Evolutionary conservation across 345 rosid species (phyloP).

Genomic region (Gossypium mustelinum): DNA sequence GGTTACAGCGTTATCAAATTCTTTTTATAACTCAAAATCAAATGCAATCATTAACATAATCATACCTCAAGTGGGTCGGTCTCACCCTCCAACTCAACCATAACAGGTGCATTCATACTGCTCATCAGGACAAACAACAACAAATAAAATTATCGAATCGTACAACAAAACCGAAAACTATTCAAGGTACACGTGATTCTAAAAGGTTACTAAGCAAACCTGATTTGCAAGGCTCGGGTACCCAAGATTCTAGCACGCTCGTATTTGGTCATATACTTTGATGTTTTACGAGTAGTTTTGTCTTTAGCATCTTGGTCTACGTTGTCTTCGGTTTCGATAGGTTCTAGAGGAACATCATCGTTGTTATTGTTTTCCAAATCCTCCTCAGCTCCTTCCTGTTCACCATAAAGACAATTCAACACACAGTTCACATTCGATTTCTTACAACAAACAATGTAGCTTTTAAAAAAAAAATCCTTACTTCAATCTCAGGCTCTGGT

Average conservation of each 20-base stretch:
- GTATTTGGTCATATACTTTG: slow-evolving; percentile 75
- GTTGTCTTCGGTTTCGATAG: slow-evolving; percentile 59
- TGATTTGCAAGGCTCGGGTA: slow-evolving; percentile 80
- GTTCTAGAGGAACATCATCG: slow-evolving; percentile 58
- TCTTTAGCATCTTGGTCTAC: slow-evolving; percentile 36
- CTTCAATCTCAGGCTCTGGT: slow-evolving; percentile 80
- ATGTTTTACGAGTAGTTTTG: slow-evolving; percentile 54
- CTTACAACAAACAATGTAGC: not conserved
- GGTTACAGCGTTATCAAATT: not conserved
- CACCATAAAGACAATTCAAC: slow-evolving; percentile 10
- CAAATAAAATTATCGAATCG: not conserved
- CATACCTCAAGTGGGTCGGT: slow-evolving; percentile 88
- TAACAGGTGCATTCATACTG: slow-evolving; percentile 97
- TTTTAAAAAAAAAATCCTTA: slow-evolving; percentile 19
- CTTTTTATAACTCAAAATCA: not conserved
- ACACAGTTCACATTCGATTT: not conserved
- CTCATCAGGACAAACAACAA: slow-evolving; percentile 22
- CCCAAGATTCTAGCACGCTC: slow-evolving; percentile 90
- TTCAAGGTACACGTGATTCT: not conserved
- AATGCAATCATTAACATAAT: not conserved
- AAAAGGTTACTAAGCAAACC: slow-evolving; percentile 31
- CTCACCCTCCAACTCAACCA: slow-evolving; percentile 91
- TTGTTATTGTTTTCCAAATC: slow-evolving; percentile 49
- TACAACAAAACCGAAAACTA: not conserved
- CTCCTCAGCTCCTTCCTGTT: slow-evolving; percentile 78